Evolutionary conservation across 1,139 yeast species (phyloP), one percentile per base, ranked within the genome.

Genomic region (Sugiyamaella xylanicola): DNA sequence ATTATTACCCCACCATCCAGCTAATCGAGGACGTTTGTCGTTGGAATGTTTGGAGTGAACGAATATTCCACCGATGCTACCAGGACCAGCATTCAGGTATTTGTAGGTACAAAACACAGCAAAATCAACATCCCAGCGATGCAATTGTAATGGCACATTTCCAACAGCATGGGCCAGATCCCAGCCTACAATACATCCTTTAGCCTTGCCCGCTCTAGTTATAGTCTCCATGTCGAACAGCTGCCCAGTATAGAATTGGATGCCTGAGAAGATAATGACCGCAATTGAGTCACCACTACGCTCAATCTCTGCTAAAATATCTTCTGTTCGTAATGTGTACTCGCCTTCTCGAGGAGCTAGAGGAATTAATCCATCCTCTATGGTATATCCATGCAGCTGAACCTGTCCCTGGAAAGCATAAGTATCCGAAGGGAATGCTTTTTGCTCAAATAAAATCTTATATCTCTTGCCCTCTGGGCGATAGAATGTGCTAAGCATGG

Each of bases 1-100:
- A 62, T 87, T 83, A 67, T 89, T 91, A 0, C 97, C 97, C 97
- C 98, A 92, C 98, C 98, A 92, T 0, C 98, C 98, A 0, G 97
- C 96, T 55, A 88, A 75, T 61, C 97, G 76, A 1, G 96, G 87
- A 37, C 80, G 66, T 52, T 76, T 76, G 44, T 72, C 71, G 15
- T 67, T 22, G 65, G 67, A 53, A 72, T 64, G 66, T 67, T 74
- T 61, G 36, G 81, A 77, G 68, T 90, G 83, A 25, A 91, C 86
- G 66, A 82, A 91, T 22, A 88, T 78, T 0, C 96, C 96, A 1
- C 90, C 96, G 63, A 90, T 87, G 4, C 85, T 91, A 43, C 97
- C 98, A 0, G 97, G 97, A 0, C 98, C 98, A 3, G 96, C 73
- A 68, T 92, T 92, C 63, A 92, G 74, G 68, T 92, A 92, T 71